A percentile compares a stretch with the other conserved stretches of the same genome.
phyloP scores from a whole-genome alignment of 148 eudicot genomes.

The Salicornia ramosissima region DNA sequence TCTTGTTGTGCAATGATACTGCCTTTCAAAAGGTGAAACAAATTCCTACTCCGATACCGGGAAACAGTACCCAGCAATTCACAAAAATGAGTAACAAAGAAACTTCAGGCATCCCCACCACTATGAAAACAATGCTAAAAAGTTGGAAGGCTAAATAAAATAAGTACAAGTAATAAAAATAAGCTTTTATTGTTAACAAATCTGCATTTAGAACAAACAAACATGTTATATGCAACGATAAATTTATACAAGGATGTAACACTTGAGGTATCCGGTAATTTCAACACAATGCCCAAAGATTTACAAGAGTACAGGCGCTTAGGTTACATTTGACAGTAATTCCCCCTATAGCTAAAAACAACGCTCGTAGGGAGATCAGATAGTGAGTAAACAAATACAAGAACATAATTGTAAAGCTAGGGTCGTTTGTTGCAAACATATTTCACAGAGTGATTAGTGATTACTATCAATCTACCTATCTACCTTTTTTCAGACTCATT shows the following conservation, averaged over 20 bases:
- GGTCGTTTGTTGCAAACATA: slow-evolving; percentile 3
- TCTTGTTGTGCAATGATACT: slow-evolving; percentile 6
- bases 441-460: background rate
- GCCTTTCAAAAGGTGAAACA: slow-evolving; percentile 14
- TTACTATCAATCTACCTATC: slow-evolving; percentile 9
- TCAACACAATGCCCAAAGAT: slow-evolving; percentile 11
- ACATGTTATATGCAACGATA: background rate
- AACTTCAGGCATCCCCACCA: background rate
- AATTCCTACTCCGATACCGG: slow-evolving; percentile 4
- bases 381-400: slow-evolving; percentile 20
- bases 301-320: slow-evolving; percentile 15
- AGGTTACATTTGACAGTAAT: slow-evolving; percentile 11
- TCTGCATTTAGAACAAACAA: background rate
- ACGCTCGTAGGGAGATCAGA: slow-evolving; percentile 21
- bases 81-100: background rate
- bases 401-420: slow-evolving; percentile 22
- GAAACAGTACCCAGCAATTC: slow-evolving; percentile 8
- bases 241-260: slow-evolving; percentile 7
- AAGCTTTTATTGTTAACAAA: slow-evolving; percentile 3
- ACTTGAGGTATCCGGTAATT: background rate
- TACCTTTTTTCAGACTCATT: slow-evolving; percentile 28
- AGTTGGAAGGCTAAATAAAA: background rate
- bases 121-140: slow-evolving; percentile 1
- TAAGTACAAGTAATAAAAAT: slow-evolving; percentile 8
- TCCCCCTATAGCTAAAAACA: slow-evolving; percentile 26